Evolutionary conservation across 805 yeast genomes (phyloP).

Genomic region (Candida endomychidarum): DNA sequence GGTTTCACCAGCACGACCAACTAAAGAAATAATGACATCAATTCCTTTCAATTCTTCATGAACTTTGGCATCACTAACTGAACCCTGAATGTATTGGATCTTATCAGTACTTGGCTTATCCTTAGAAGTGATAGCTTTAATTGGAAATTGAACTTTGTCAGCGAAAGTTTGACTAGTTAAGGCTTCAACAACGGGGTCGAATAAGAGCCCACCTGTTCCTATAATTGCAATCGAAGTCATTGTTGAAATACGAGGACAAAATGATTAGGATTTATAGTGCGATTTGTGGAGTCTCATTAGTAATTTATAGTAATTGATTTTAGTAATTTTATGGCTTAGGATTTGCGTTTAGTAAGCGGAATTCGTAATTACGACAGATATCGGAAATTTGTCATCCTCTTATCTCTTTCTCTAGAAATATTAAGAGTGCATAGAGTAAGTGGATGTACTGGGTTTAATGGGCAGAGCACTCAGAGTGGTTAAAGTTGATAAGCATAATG

Average conservation of each 20-base stretch:
- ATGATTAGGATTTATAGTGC: too few species aligned
- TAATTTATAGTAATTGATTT: too few species aligned
- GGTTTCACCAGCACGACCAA: conserved; percentile 28
- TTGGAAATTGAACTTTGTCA: conserved; percentile 44
- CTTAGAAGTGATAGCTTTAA: conserved; percentile 51
- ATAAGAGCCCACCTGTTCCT: conserved; percentile 55
- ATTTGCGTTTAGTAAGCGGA: too few species aligned
- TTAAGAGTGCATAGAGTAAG: too few species aligned
- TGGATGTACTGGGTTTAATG: too few species aligned
- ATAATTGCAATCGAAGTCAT: conserved; percentile 45
- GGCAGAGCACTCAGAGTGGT: too few species aligned
- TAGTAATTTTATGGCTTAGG: too few species aligned
- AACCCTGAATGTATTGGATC: conserved; percentile 40
- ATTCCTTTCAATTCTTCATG: conserved; percentile 42
- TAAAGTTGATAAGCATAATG: too few species aligned
- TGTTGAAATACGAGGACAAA: not conserved
- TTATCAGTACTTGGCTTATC: conserved; percentile 30
- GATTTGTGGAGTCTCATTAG: too few species aligned
- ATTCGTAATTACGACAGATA: too few species aligned
- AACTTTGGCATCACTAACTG: conserved; percentile 29
- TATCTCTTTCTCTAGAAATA: too few species aligned
- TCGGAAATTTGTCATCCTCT: too few species aligned
- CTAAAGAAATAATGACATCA: conserved; percentile 52
- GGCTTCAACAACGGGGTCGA: conserved; percentile 47
- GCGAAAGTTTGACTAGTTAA: conserved; percentile 43